Evolutionary conservation across 169 alveolate genomes (phyloP).

Genomic region (Perkinsus olseni): DNA sequence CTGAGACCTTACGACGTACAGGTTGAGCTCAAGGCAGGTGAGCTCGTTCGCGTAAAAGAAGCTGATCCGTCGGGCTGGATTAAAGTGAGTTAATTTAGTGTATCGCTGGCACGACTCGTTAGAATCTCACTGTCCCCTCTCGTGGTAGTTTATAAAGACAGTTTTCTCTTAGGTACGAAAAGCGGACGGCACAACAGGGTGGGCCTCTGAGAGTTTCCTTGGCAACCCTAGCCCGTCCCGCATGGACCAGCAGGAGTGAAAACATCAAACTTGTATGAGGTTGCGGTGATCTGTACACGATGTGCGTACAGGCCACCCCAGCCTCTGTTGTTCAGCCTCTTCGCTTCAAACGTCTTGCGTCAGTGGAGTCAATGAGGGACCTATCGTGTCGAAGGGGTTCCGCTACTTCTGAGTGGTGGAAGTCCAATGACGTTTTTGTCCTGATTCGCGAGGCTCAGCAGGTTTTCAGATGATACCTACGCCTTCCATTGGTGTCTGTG

Average conservation of each 20-base stretch:
- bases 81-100: background rate
- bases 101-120: too few relatives aligned
- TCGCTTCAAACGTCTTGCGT: too few relatives aligned
- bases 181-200: background rate
- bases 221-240: background rate
- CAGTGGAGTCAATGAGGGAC: too few relatives aligned
- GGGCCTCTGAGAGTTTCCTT: background rate
- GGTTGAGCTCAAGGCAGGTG: background rate
- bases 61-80: background rate
- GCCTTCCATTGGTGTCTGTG: too few relatives aligned
- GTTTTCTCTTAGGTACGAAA: background rate
- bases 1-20: background rate
- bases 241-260: background rate
- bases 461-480: too few relatives aligned
- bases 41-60: background rate
- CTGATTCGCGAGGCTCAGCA: too few relatives aligned
- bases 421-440: too few relatives aligned
- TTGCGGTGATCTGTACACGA: background rate
- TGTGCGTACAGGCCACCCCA: background rate
- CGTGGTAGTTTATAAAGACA: too few relatives aligned
- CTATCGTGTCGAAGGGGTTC: too few relatives aligned
- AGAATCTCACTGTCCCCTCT: too few relatives aligned
- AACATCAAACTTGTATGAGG: background rate
- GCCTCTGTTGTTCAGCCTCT: too few relatives aligned
- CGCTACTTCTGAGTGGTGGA: too few relatives aligned